phyloP scores from a whole-genome alignment of 116 monocot genomes.

The Trichopus zeylanicus region DNA sequence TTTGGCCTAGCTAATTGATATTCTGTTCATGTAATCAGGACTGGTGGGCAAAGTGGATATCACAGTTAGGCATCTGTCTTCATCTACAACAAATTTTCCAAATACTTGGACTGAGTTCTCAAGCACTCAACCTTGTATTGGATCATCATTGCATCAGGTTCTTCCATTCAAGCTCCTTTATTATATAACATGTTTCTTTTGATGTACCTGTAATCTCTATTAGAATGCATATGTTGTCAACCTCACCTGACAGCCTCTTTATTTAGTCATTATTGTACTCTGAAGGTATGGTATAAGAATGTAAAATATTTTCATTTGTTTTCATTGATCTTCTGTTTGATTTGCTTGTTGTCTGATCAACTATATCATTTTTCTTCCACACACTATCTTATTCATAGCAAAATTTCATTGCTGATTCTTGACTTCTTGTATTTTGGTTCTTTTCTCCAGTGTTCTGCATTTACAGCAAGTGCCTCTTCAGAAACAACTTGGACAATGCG shows the following conservation, averaged over 20 bases:
- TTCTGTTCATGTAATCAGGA: conserved; percentile 26
- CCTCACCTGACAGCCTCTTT: no score
- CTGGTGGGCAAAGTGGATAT: conserved; percentile 87
- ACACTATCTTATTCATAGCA: neutral
- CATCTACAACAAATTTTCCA: conserved; percentile 58
- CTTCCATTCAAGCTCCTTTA: neutral
- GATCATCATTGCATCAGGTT: conserved; percentile 43
- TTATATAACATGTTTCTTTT: neutral
- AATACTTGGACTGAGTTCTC: conserved; percentile 51
- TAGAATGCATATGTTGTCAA: neutral
- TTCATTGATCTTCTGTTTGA: neutral
- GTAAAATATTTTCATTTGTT: neutral
- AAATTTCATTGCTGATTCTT: neutral
- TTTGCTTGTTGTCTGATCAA: no score
- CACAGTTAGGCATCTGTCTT: conserved; percentile 90
- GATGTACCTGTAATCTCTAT: neutral
- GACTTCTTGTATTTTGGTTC: neutral
- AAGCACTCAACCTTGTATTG: conserved; percentile 59
- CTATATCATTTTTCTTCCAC: neutral
- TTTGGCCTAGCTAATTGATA: neutral
- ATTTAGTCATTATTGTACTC: neutral
- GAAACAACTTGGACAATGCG: conserved; percentile 93
- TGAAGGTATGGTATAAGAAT: neutral
- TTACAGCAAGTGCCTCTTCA: conserved; percentile 55
- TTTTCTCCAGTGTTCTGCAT: conserved; percentile 65